A percentile compares a stretch with the other conserved stretches of the same genome.
phyloP scores from a whole-genome alignment of 163 green algal genomes.

The Chlorella variabilis region DNA sequence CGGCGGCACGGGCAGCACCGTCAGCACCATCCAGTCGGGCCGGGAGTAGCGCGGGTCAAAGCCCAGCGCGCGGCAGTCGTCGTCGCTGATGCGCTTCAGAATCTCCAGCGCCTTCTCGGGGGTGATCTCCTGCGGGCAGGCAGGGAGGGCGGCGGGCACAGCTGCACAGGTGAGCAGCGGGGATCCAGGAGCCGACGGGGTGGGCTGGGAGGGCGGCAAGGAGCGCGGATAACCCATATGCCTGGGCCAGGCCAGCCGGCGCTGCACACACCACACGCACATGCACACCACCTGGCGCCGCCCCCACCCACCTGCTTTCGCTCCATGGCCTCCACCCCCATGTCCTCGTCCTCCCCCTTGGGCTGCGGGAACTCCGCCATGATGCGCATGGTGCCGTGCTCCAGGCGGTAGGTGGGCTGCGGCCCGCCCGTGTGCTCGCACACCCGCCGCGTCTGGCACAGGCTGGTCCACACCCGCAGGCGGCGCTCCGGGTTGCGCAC shows the following conservation, averaged over 20 bases:
- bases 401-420: constrained; percentile 92
- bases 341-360: constrained; percentile 72
- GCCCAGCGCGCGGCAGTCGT: constrained; percentile 91
- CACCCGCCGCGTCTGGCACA: constrained; percentile 81
- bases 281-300: not conserved
- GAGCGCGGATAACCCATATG: no score
- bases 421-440: constrained; percentile 80
- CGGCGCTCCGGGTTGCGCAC: constrained; percentile 84
- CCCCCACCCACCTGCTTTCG: constrained; percentile 75
- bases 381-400: constrained; percentile 86
- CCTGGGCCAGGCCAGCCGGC: no score
- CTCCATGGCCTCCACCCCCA: constrained; percentile 71
- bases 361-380: constrained; percentile 90
- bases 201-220: no score
- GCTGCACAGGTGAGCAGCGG: no score
- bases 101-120: constrained; percentile 88
- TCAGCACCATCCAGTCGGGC: constrained; percentile 97
- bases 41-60: constrained; percentile 85
- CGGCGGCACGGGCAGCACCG: constrained; percentile 94
- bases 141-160: no score
- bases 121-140: constrained; percentile 77
- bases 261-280: not conserved
- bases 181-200: no score
- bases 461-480: constrained; percentile 80
- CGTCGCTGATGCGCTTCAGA: constrained; percentile 89